Conservation (phyloP, 2,329 filamentous ascomycete species). For the Thielaviopsis populi region DNA sequence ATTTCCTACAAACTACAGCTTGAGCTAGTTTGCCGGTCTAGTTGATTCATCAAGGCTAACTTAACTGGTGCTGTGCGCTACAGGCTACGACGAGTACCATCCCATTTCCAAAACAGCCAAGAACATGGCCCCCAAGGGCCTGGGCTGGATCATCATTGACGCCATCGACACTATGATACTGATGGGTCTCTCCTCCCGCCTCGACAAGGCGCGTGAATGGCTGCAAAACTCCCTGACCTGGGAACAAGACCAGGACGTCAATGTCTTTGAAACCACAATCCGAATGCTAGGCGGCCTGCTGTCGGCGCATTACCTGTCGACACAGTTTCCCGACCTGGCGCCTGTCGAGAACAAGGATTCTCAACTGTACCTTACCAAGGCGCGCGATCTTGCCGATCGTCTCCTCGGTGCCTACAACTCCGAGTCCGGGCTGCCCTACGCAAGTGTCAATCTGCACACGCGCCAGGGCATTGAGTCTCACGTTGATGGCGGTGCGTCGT, state of each 20-base stretch:
- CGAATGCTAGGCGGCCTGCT: conserved; percentile 90
- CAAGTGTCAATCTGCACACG: conserved; percentile 75
- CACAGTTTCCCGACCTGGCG: conserved; percentile 62
- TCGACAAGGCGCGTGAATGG: conserved; percentile 80
- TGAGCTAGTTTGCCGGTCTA: not conserved
- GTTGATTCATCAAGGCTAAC: not conserved
- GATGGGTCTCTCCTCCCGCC: conserved; percentile 85
- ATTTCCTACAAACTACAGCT: no score
- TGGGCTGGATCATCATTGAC: conserved; percentile 98
- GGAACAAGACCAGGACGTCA: conserved; percentile 88
- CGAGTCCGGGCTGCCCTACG: conserved; percentile 70
- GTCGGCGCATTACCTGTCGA: conserved; percentile 90
- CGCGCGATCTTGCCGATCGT: conserved; percentile 78
- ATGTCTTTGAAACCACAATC: conserved; percentile 95
- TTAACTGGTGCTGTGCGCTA: conserved; percentile 19
- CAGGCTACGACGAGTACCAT: conserved; percentile 72
- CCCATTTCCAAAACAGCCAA: conserved; percentile 64
- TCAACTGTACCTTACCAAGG: conserved; percentile 91
- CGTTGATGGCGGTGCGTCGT: conserved; percentile 72
- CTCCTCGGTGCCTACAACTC: conserved; percentile 80
- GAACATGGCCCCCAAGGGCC: conserved; percentile 74
- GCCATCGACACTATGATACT: conserved; percentile 92
- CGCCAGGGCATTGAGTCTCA: conserved; percentile 67
- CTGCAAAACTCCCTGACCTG: conserved; percentile 66
- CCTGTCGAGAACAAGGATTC: conserved; percentile 56